phyloP scores from a whole-genome alignment of 345 rosid species.

The Corchorus capsularis region DNA sequence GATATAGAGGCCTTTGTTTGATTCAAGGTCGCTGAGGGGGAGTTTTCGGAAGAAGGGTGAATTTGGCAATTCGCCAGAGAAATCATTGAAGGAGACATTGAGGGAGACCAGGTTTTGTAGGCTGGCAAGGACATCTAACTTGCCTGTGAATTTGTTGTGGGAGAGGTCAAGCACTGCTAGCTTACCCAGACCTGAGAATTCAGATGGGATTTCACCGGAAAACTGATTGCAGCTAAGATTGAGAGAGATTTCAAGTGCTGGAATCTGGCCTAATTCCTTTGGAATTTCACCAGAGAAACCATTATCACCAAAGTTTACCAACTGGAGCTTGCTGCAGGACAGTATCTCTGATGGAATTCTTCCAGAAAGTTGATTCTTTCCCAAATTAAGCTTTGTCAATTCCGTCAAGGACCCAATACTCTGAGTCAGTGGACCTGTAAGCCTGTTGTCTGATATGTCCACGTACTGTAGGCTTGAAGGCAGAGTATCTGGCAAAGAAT shows the following conservation, averaged over 20 bases:
- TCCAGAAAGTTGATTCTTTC: conserved; percentile 68
- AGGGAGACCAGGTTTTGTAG: conserved; percentile 88
- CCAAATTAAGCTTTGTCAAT: conserved; percentile 75
- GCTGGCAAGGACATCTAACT: conserved; percentile 56
- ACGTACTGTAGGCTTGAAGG: conserved; percentile 65
- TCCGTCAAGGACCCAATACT: conserved; percentile 68
- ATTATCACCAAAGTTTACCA: conserved; percentile 75
- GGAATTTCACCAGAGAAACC: conserved; percentile 80
- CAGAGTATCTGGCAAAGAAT: conserved; percentile 62
- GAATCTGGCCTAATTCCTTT: conserved; percentile 65
- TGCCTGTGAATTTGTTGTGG: conserved; percentile 71
- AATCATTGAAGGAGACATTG: conserved; percentile 87
- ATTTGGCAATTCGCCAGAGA: conserved; percentile 84
- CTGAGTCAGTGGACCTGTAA: conserved; percentile 57
- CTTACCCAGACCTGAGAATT: conserved; percentile 69
- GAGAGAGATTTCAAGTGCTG: conserved; percentile 79
- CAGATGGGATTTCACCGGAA: conserved; percentile 67
- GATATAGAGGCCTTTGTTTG: conserved; percentile 68
- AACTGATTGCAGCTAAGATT: conserved; percentile 83
- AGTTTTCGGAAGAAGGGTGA: conserved; percentile 77
- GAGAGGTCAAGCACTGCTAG: conserved; percentile 81
- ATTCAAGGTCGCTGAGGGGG: conserved; percentile 71
- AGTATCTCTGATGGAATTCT: conserved; percentile 67
- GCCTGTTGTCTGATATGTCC: conserved; percentile 75
- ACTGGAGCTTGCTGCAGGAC: conserved; percentile 69